Base-by-base conservation (phyloP, 1,284 basidiomycete species). In the Irpex lacteus region DNA sequence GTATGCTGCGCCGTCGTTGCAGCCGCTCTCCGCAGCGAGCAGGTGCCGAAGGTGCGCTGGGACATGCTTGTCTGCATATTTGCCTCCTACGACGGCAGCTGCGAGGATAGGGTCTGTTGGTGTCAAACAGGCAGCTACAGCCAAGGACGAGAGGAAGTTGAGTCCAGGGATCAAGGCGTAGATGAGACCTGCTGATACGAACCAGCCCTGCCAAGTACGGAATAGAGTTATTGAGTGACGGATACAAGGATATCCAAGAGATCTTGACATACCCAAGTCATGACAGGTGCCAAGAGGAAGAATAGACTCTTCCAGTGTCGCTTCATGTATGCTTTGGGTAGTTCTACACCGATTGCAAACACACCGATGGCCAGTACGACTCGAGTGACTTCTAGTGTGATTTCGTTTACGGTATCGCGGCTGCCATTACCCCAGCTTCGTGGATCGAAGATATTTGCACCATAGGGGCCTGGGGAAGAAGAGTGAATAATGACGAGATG, bases 21-120 rank as follows among this genome's bases (percentile, higher is more conserved):
- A 94, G 11, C 94, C 97, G 60, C 90, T 92, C 78, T 99, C 96
- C 34, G 95, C 95, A 21, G 94, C 94, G 13, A 98, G 80, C 6
- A 92, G 83, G 76, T 98, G 95, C 56, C 93, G 89, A 57, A 99
- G 84, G 75, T 99, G 98, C 0, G 95, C 90, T 0, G 97, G 97
- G 15, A 99, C 97, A 72, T 99, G 97, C 74, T 98, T 98, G 76
- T 99, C 94, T 2, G 97, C 97, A 80, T 97, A 99, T 77, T 95
- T 97, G 61, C 98, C 97, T 73, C 98, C 97, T 11, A 99, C 91
- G 62, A 99, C 87, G 3, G 90, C 92, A 26, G 93, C 92, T 1
- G 94, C 92, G 47, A 96, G 83, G 69, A 96, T 95, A 19, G 97
- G 97, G 77, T 99, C 98, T 8, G 98, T 98, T 0, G 97, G 98